Conservation (phyloP, 2,329 filamentous ascomycete genomes). For the Gnomoniopsis smithogilvyi region DNA sequence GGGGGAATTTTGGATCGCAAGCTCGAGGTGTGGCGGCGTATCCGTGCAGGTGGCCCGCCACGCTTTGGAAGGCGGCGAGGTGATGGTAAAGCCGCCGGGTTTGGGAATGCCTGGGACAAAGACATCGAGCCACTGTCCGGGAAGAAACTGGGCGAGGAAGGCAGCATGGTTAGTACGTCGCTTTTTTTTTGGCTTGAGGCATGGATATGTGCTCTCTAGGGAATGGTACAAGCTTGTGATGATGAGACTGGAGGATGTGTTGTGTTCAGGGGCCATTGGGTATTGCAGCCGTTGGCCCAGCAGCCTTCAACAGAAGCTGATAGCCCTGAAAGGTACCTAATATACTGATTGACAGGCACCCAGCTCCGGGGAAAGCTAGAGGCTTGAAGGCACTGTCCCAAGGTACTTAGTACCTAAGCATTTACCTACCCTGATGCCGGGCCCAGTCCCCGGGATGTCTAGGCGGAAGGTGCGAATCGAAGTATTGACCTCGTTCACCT, state of each 20-base stretch:
- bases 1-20: slow-evolving; percentile 72
- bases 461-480: slow-evolving; percentile 67
- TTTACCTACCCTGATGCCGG: slow-evolving; percentile 43
- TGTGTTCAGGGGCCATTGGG: neutral
- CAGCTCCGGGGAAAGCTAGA: neutral
- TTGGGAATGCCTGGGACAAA: slow-evolving; percentile 66
- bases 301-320: no score
- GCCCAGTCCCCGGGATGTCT: slow-evolving; percentile 44
- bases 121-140: slow-evolving; percentile 88
- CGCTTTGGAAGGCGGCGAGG: slow-evolving; percentile 64
- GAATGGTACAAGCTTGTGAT: neutral
- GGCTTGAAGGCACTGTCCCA: neutral
- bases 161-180: slow-evolving; percentile 22
- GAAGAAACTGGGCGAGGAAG: slow-evolving; percentile 57
- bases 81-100: slow-evolving; percentile 86
- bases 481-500: slow-evolving; percentile 63
- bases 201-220: neutral
- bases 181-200: no score
- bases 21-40: slow-evolving; percentile 58
- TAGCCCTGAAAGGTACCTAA: no score
- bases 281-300: no score
- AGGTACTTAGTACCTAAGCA: no score
- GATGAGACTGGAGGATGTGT: neutral
- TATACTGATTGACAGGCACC: neutral
- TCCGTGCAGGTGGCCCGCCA: neutral